Conservation (phyloP, 345 rosid genomes). For the Melaleuca quinquenervia region DNA sequence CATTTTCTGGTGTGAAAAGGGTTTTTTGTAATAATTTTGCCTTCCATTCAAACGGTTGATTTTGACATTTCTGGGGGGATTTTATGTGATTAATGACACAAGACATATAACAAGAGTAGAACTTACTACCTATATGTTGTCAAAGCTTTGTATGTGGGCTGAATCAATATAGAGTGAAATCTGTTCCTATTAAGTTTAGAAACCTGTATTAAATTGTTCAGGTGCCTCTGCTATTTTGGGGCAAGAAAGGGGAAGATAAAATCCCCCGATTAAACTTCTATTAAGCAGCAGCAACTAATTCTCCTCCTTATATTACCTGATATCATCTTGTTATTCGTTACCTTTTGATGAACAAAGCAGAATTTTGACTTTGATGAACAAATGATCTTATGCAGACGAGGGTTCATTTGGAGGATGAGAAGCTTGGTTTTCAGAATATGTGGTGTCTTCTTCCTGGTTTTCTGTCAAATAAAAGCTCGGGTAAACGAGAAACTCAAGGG, state of each 20-base stretch:
- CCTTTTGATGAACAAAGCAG: neutral
- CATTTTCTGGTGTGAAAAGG: neutral
- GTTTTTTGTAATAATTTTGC: neutral
- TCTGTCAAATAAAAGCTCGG: neutral
- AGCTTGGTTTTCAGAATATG: neutral
- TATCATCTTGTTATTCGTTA: neutral
- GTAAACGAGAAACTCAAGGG: neutral
- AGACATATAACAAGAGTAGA: neutral
- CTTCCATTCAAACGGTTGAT: neutral
- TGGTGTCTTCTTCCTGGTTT: neutral
- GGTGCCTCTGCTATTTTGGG: neutral
- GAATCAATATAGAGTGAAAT: neutral
- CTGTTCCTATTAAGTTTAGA: neutral
- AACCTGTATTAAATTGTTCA: neutral
- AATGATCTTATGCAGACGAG: neutral
- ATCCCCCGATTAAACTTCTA: neutral
- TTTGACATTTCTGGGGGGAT: neutral
- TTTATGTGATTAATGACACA: neutral
- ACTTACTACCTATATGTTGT: neutral
- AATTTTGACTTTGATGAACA: neutral
- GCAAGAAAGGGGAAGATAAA: neutral
- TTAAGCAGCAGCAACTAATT: neutral
- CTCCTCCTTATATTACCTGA: neutral
- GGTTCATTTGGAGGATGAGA: neutral
- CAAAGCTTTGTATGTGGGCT: neutral